These are phyloP conservation scores for Hygrophorus pudorinus DNA, from an alignment of 768 basidiomycete genomes.

Conservation along the genomic window DNA sequence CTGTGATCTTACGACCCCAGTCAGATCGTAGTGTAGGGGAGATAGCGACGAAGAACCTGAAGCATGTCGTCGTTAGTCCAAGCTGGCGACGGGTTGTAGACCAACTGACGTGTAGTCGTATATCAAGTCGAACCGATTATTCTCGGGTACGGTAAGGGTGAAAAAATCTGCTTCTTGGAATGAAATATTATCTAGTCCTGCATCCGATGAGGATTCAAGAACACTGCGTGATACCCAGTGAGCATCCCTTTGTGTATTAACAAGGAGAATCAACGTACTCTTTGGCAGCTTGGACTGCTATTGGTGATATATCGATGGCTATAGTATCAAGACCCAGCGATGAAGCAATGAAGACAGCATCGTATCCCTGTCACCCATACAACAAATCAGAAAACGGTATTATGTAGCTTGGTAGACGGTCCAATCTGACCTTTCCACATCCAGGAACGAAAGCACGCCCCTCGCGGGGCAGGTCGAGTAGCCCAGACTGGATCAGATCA, in stretches of 20 bases:
- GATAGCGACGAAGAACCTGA: constrained; percentile 66
- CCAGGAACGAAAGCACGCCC: constrained; percentile 44
- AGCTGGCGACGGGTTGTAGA: not conserved
- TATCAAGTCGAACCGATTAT: constrained; percentile 40
- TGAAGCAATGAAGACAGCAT: constrained; percentile 43
- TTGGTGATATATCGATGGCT: constrained; percentile 48
- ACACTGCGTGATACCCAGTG: constrained; percentile 7
- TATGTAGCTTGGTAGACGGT: not conserved
- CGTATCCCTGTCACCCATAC: constrained; percentile 41
- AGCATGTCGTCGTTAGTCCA: not conserved
- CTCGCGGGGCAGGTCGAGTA: constrained; percentile 31
- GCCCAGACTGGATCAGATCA: constrained; percentile 37
- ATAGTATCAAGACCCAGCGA: constrained; percentile 35
- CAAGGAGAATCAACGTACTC: constrained; percentile 19
- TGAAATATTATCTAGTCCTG: constrained; percentile 20
- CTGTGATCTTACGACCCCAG: constrained; percentile 51
- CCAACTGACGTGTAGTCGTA: constrained; percentile 54
- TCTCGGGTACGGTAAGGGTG: constrained; percentile 24
- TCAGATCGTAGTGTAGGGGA: constrained; percentile 38
- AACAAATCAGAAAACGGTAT: not conserved
- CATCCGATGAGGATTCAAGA: constrained; percentile 11
- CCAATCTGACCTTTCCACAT: constrained; percentile 36
- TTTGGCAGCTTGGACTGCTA: constrained; percentile 39
- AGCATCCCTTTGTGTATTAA: constrained; percentile 7
- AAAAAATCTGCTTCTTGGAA: constrained; percentile 50